Conservation (phyloP, 2,329 filamentous ascomycete species). For the Setomelanomma holmii region DNA sequence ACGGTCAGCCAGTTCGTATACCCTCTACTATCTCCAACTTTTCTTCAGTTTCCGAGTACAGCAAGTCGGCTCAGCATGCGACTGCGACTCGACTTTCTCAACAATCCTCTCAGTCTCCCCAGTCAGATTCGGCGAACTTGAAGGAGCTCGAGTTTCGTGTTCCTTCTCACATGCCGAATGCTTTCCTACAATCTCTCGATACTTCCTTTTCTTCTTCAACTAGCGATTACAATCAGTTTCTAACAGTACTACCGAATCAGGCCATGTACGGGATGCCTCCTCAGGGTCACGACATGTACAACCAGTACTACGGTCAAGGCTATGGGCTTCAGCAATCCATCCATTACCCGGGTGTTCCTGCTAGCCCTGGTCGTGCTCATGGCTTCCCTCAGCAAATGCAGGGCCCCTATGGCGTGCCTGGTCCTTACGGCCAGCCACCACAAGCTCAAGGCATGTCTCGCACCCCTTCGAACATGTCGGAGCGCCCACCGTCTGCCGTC, state of each 20-base stretch:
- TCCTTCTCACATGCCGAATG: constrained; percentile 25
- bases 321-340: constrained; percentile 54
- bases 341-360: constrained; percentile 55
- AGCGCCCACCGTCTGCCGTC: constrained; percentile 67
- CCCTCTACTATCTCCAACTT: constrained; percentile 52
- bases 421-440: constrained; percentile 61
- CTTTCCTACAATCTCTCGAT: constrained; percentile 37
- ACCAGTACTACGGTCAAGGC: constrained; percentile 56
- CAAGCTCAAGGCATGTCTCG: constrained; percentile 72
- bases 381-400: constrained; percentile 56
- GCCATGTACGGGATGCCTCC: constrained; percentile 65
- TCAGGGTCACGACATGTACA: constrained; percentile 51
- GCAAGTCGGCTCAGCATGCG: constrained; percentile 25
- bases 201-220: constrained; percentile 73
- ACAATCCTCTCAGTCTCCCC: constrained; percentile 10
- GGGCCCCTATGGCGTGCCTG: constrained; percentile 57
- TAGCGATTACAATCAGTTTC: constrained; percentile 74
- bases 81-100: constrained; percentile 21
- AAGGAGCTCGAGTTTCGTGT: constrained; percentile 24
- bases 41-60: constrained; percentile 22
- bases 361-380: constrained; percentile 54
- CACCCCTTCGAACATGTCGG: constrained; percentile 62
- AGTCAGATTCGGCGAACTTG: constrained; percentile 18
- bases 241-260: constrained; percentile 72
- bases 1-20: constrained; percentile 67